Evolutionary conservation across 176 grass and related monocot species (phyloP), one percentile per base, ranked within the genome.

Genomic region (Paspalum vaginatum): DNA sequence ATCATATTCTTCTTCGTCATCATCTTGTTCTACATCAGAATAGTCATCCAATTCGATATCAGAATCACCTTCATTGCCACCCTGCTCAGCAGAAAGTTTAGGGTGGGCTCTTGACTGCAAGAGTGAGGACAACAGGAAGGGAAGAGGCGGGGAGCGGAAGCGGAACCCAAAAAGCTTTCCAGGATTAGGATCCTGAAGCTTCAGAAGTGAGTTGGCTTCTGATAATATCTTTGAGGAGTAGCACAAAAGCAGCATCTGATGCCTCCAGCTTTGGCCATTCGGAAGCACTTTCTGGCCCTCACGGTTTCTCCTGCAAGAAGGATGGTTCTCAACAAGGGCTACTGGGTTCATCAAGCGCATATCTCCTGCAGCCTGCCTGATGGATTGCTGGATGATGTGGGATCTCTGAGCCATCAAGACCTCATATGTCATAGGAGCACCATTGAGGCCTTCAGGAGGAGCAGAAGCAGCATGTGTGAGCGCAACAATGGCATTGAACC

Each of bases 171-270:
- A 93, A 50, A 90, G 75, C 44, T 96, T 96, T 76, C 76, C 81
- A 69, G 88, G 88, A 79, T 85, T 89, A 69, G 87, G 75, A 87
- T 98, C 95, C 75, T 95, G 92, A 82, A 93, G 79, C 76, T 91
- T 93, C 81, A 96, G 59, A 66, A 99, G 84, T 58, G 83, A 85
- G 84, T 99, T 92, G 39, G 86, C 93, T 86, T 96, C 93, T 25
- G 91, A 96, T 38, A 99, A 82, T 84, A 99, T 96, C 91, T 99
- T 99, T 42, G 97, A 96, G 44, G 93, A 95, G 82, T 88, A 96
- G 76, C 93, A 99, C 70, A 96, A 68, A 27, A 99, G 84, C 14
- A 99, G 68, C 97, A 99, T 88, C 57, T 93, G 84, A 59, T 90
- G 87, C 59, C 90, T 85, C 97, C 97, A 99, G 60, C 84, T 89